Base-by-base conservation (phyloP, 495 filamentous ascomycete species). In the Bacidia gigantensis region DNA sequence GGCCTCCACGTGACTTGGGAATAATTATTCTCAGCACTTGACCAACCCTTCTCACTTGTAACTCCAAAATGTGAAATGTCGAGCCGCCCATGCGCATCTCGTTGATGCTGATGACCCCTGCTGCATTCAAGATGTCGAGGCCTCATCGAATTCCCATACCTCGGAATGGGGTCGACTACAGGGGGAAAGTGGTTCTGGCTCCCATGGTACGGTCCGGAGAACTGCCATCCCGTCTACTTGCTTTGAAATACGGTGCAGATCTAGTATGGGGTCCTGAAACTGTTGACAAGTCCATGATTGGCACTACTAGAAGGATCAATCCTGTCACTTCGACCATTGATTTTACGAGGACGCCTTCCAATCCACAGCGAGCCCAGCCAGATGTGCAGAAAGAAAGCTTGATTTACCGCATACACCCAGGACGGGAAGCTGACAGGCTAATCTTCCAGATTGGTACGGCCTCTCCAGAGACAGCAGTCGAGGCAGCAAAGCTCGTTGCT, bases 141-240 rank as follows among this genome's bases (percentile, higher is more conserved):
- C 48, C 67, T 55, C 78, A 79, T 65, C 79, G 72, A 56, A 84
- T 93, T 26, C 82, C 87, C 45, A 95, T 95, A 62, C 89, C 89
- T 49, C 76, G 74, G 53, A 84, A 83, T 64, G 89, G 89, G 50
- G 87, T 94, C 63, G 89, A 96, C 69, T 96, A 93, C 67, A 79
- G 89, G 57, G 83, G 82, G 60, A 96, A 93, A 67, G 66, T 96
- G 54, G 93, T 95, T 26, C 82, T 99, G 26, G 92, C 92, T 22
- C 92, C 92, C 38, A 98, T 98, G 92, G 92, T 98, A 22, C 82
- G 92, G 35, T 89, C 85, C 23, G 93, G 93, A 58, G 92, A 99
- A 69, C 72, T 96, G 17, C 93, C 93, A 3, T 88, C 84, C 9
- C 81, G 92, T 14, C 76, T 98, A 1, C 64, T 89, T 2, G 84